Conservation (phyloP, 441 rosid species). For the Erodium chrysanthum region DNA sequence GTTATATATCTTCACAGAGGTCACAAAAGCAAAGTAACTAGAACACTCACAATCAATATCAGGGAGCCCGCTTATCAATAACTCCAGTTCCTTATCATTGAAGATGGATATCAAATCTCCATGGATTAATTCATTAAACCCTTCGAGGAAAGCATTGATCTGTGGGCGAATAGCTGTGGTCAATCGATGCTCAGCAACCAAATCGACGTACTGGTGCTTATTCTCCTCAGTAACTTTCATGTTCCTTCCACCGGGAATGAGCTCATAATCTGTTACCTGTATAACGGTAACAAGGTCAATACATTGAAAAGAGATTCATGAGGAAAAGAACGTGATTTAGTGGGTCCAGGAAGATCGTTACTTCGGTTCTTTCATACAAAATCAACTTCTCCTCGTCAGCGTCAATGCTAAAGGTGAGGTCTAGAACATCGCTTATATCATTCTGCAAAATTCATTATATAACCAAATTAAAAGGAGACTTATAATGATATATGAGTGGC, state of each 20-base stretch:
- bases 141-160: constrained; percentile 79
- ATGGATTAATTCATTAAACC: constrained; percentile 72
- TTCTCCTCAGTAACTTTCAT: constrained; percentile 93
- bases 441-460: constrained; percentile 37
- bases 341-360: constrained; percentile 16
- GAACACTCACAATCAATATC: constrained; percentile 86
- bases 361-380: constrained; percentile 92
- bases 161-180: constrained; percentile 98
- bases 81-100: constrained; percentile 96
- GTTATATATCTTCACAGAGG: background rate
- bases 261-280: constrained; percentile 95
- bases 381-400: constrained; percentile 97
- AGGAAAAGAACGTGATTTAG: background rate
- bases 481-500: too few species aligned
- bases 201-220: constrained; percentile 92
- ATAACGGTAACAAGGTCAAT: background rate
- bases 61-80: constrained; percentile 94
- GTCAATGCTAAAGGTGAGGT: constrained; percentile 96
- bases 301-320: background rate
- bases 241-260: constrained; percentile 92
- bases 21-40: background rate
- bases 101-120: constrained; percentile 79
- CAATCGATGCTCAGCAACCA: constrained; percentile 88
- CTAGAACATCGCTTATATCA: constrained; percentile 74
- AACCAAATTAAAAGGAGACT: background rate